Evolutionary conservation across 345 rosid genomes (phyloP).

Genomic region (Eucalyptus camaldulensis): DNA sequence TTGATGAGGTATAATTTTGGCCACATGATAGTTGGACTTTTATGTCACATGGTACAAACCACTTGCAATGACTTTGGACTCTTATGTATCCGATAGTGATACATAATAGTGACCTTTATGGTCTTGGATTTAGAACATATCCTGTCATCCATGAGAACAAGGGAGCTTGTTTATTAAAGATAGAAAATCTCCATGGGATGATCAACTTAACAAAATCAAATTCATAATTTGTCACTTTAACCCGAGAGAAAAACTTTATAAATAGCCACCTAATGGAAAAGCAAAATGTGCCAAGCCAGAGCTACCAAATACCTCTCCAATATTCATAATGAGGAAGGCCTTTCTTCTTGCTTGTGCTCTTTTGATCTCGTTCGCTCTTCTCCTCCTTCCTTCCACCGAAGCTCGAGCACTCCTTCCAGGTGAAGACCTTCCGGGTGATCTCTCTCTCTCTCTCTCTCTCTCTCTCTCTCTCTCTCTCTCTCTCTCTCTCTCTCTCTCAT

Average conservation of each 20-base stretch:
- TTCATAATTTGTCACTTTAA: background rate
- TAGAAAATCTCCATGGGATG: background rate
- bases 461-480: background rate
- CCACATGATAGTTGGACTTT: background rate
- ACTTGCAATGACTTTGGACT: background rate
- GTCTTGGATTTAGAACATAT: too few relatives aligned
- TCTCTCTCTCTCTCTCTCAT: background rate
- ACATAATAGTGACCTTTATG: too few relatives aligned
- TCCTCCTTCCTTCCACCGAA: background rate
- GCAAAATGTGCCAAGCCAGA: background rate
- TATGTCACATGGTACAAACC: background rate
- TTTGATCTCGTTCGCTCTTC: background rate
- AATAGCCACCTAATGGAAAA: background rate
- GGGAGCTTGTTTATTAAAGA: background rate
- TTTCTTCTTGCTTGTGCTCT: background rate
- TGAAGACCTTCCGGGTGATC: background rate
- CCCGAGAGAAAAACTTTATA: background rate
- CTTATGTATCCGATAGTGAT: background rate
- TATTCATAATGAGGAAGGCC: background rate
- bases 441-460: too few relatives aligned
- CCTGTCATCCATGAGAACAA: background rate
- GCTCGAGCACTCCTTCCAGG: background rate
- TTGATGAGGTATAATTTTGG: background rate
- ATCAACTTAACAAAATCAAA: background rate
- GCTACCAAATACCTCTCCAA: background rate